These are phyloP conservation scores for Aureobasidium sp. DNA, from an alignment of 2,329 filamentous ascomycete genomes.

Conservation along the genomic window DNA sequence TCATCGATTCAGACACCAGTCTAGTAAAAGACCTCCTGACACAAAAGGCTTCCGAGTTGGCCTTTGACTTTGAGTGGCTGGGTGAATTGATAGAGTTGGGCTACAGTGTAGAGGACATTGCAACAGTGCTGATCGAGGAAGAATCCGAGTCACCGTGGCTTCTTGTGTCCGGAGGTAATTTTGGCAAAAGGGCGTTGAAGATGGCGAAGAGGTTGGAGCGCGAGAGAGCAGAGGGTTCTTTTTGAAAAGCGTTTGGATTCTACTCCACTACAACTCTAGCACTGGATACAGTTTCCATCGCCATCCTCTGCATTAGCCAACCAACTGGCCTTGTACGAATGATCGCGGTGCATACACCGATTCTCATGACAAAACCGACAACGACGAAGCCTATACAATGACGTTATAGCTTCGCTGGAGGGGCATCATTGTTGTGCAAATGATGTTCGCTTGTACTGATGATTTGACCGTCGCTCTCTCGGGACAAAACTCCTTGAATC, in stretches of 20 bases:
- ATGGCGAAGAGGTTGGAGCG: background rate
- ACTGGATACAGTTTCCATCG: too few species aligned
- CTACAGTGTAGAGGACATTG: background rate
- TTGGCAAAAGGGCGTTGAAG: background rate
- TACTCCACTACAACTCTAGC: too few species aligned
- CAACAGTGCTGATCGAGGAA: background rate
- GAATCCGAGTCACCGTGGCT: background rate
- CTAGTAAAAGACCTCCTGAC: background rate
- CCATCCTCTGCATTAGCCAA: too few species aligned
- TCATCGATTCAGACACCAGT: background rate
- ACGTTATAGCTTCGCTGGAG: too few species aligned
- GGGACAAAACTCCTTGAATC: too few species aligned
- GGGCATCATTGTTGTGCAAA: too few species aligned
- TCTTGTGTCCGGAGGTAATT: background rate
- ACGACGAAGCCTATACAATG: too few species aligned
- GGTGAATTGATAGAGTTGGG: background rate
- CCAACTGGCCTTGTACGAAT: too few species aligned
- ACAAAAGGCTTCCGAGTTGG: background rate
- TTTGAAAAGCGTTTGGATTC: background rate
- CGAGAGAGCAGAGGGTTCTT: background rate
- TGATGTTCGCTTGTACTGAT: too few species aligned
- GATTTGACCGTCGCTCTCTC: too few species aligned
- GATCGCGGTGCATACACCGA: too few species aligned
- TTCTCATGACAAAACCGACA: too few species aligned
- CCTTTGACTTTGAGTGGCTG: background rate